A percentile compares a stretch with the other conserved stretches of the same genome.
Conservation (phyloP, 805 yeast species). For the Wickerhamomyces subpelliculosus region DNA sequence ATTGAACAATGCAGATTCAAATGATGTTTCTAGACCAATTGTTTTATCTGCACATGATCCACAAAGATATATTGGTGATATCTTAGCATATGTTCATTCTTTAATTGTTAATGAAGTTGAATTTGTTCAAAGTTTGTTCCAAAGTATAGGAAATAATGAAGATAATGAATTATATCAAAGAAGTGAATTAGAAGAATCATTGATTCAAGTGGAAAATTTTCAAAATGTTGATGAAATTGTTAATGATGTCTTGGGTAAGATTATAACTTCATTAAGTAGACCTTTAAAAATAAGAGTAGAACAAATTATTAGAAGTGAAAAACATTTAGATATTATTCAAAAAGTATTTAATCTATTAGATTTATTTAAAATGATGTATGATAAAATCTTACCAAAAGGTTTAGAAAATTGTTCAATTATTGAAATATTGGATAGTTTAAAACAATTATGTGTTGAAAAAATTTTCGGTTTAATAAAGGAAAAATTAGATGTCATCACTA, state of each 20-base stretch:
- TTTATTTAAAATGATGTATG: conserved; percentile 65
- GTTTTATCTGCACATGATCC: conserved; percentile 73
- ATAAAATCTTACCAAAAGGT: conserved; percentile 18
- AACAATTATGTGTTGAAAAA: conserved; percentile 30
- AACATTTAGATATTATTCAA: conserved; percentile 45
- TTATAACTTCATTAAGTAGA: conserved; percentile 47
- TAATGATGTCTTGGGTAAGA: conserved; percentile 34
- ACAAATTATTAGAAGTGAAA: conserved; percentile 60
- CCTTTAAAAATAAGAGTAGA: conserved; percentile 62
- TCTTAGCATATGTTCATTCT: conserved; percentile 82
- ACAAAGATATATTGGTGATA: conserved; percentile 74
- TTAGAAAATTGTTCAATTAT: conserved; percentile 15
- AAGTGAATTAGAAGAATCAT: conserved; percentile 12
- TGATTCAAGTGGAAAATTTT: no score
- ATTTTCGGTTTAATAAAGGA: conserved; percentile 32
- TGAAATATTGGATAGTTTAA: conserved; percentile 24
- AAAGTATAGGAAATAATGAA: neutral
- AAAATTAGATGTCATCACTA: conserved; percentile 21
- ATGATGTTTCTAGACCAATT: conserved; percentile 37
- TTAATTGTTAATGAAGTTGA: conserved; percentile 85
- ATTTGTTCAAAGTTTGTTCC: conserved; percentile 30
- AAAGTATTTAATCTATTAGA: conserved; percentile 57
- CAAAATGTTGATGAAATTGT: neutral
- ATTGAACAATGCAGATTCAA: conserved; percentile 27
- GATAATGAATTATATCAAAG: conserved; percentile 48